Percentiles rank a stretch among this genome's conserved stretches.
These are phyloP conservation scores for Murraya paniculata DNA, from an alignment of 345 rosid genomes.

Conservation along the genomic window DNA sequence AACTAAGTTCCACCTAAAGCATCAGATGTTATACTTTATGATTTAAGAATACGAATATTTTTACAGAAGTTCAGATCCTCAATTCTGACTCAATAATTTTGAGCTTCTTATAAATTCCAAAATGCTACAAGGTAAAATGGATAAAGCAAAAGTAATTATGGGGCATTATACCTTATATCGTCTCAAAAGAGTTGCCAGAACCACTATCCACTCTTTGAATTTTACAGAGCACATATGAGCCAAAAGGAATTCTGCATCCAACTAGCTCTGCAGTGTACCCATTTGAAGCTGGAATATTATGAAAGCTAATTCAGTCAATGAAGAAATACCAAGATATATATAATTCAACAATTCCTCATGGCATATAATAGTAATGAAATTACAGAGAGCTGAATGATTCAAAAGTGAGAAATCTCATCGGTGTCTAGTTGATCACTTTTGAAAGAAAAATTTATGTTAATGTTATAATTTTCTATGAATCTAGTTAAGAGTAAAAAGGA, in stretches of 20 bases:
- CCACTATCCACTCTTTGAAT: conserved; percentile 98
- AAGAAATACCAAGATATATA: not conserved
- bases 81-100: not conserved
- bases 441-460: not conserved
- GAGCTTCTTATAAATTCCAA: conserved; percentile 4
- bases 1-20: too few relatives aligned
- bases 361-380: not conserved
- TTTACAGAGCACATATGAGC: conserved; percentile 98
- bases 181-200: conserved; percentile 86
- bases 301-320: not conserved
- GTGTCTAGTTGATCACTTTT: not conserved
- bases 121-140: not conserved
- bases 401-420: too few relatives aligned
- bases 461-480: not conserved
- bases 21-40: not conserved
- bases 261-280: conserved; percentile 77
- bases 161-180: conserved; percentile 22
- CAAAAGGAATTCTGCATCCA: conserved; percentile 93
- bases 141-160: not conserved
- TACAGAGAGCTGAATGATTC: too few relatives aligned
- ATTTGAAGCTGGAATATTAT: conserved; percentile 70
- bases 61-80: not conserved
- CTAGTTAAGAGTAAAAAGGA: not conserved
- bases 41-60: not conserved
- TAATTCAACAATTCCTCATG: not conserved